Evolutionary conservation across 441 rosid genomes (phyloP).

Genomic region (Gossypium schwendimanii): DNA sequence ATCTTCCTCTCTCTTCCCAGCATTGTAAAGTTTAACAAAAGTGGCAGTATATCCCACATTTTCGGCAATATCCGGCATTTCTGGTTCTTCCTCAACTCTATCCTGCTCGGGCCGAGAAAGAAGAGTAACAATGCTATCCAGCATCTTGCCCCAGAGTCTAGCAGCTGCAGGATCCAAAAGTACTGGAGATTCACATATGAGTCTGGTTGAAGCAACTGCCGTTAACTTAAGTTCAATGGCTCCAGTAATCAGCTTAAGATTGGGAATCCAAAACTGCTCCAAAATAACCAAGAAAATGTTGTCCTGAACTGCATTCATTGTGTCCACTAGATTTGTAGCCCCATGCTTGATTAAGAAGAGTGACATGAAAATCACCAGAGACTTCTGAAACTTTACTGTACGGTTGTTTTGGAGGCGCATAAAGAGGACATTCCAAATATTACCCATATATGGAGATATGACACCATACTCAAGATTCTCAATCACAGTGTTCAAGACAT

Average conservation of each 20-base stretch:
- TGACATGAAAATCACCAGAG: slow-evolving; percentile 74
- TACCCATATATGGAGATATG: slow-evolving; percentile 45
- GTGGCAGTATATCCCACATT: slow-evolving; percentile 70
- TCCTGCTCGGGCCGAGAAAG: slow-evolving; percentile 77
- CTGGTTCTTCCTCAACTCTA: slow-evolving; percentile 69
- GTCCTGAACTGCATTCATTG: slow-evolving; percentile 76
- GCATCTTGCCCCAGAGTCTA: slow-evolving; percentile 66
- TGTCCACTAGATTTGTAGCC: slow-evolving; percentile 44
- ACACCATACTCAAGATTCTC: slow-evolving; percentile 70
- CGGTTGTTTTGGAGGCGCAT: slow-evolving; percentile 55
- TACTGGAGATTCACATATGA: slow-evolving; percentile 70
- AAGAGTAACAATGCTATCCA: slow-evolving; percentile 76
- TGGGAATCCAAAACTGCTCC: slow-evolving; percentile 88
- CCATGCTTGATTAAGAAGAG: slow-evolving; percentile 90
- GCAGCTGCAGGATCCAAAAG: slow-evolving; percentile 59
- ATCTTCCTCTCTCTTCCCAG: slow-evolving; percentile 87
- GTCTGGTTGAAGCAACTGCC: slow-evolving; percentile 75
- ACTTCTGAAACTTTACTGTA: slow-evolving; percentile 62
- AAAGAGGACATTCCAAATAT: slow-evolving; percentile 73
- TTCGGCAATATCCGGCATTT: slow-evolving; percentile 56
- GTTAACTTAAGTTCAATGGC: slow-evolving; percentile 64
- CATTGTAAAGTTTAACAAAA: slow-evolving; percentile 73
- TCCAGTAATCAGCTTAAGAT: slow-evolving; percentile 65
- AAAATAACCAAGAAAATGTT: slow-evolving; percentile 46
- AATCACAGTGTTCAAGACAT: slow-evolving; percentile 75